These are phyloP conservation scores for Glarea lozoyensis DNA, from an alignment of 495 filamentous ascomycete genomes.

Conservation along the genomic window DNA sequence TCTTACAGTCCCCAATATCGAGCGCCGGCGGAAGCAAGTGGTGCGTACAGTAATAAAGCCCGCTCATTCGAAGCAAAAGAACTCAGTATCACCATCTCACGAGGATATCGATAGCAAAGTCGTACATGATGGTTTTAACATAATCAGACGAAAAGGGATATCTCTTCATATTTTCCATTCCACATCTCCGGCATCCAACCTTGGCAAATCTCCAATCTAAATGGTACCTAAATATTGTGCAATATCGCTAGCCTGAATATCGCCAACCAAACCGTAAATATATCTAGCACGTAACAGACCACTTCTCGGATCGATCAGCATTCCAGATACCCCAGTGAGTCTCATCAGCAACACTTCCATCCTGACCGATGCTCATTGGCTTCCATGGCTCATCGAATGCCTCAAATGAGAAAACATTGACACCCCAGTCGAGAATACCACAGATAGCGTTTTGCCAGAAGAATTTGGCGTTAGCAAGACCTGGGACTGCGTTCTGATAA, in stretches of 20 bases:
- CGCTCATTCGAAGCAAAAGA: too few species aligned
- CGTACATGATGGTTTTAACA: too few species aligned
- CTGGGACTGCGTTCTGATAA: slow-evolving; percentile 56
- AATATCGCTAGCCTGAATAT: not conserved
- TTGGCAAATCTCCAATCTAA: not conserved
- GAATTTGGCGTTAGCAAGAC: slow-evolving; percentile 45
- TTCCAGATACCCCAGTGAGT: slow-evolving; percentile 72
- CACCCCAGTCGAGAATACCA: slow-evolving; percentile 59
- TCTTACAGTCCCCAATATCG: too few species aligned
- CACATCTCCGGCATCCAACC: too few species aligned
- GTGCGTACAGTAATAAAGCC: too few species aligned
- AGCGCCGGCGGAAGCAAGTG: too few species aligned
- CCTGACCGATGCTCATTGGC: slow-evolving; percentile 58
- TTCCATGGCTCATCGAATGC: slow-evolving; percentile 80
- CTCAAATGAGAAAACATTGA: slow-evolving; percentile 78
- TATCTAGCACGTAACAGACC: slow-evolving; percentile 46
- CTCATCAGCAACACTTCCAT: slow-evolving; percentile 59
- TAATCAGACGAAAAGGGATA: too few species aligned
- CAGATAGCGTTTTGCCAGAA: slow-evolving; percentile 66
- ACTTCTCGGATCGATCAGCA: slow-evolving; percentile 53
- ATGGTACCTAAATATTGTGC: too few species aligned
- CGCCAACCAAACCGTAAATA: not conserved
- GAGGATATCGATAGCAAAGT: too few species aligned
- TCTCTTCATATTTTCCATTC: too few species aligned
- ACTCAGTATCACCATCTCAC: too few species aligned